Evolutionary conservation across 495 filamentous ascomycete genomes (phyloP).

Genomic region (Penicillium waksmanii): DNA sequence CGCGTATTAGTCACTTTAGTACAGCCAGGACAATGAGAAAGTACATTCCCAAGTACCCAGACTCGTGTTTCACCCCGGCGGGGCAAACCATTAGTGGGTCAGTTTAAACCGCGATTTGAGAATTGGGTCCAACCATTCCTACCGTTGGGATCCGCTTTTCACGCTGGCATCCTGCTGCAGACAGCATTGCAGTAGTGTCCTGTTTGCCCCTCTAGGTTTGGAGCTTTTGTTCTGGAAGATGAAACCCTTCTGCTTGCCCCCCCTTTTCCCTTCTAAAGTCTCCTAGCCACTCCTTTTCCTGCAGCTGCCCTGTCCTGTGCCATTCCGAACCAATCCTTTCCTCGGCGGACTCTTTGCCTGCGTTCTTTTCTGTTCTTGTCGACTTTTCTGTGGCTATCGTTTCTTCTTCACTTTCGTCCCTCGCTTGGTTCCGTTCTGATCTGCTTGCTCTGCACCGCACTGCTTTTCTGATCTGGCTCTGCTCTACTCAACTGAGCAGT

Average conservation of each 20-base stretch:
- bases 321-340: slow-evolving; percentile 26
- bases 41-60: not conserved
- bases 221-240: slow-evolving; percentile 23
- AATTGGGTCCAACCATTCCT: not conserved
- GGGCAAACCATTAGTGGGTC: not conserved
- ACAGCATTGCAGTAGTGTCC: not conserved
- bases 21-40: too few species aligned
- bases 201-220: not conserved
- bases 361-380: slow-evolving; percentile 19
- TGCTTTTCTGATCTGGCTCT: slow-evolving; percentile 2
- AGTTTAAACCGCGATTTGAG: too few species aligned
- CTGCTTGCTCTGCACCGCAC: slow-evolving; percentile 16
- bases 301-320: slow-evolving; percentile 45
- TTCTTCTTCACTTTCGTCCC: slow-evolving; percentile 19
- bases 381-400: slow-evolving; percentile 29
- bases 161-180: not conserved
- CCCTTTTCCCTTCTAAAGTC: not conserved
- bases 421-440: slow-evolving; percentile 26
- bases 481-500: not conserved
- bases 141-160: not conserved
- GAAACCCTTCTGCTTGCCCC: slow-evolving; percentile 17
- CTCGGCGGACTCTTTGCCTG: not conserved
- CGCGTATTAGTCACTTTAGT: too few species aligned
- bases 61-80: slow-evolving; percentile 1
- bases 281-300: slow-evolving; percentile 25